Conservation (phyloP, 2,329 filamentous ascomycete genomes). For the Cladosporium sphaerospermum region DNA sequence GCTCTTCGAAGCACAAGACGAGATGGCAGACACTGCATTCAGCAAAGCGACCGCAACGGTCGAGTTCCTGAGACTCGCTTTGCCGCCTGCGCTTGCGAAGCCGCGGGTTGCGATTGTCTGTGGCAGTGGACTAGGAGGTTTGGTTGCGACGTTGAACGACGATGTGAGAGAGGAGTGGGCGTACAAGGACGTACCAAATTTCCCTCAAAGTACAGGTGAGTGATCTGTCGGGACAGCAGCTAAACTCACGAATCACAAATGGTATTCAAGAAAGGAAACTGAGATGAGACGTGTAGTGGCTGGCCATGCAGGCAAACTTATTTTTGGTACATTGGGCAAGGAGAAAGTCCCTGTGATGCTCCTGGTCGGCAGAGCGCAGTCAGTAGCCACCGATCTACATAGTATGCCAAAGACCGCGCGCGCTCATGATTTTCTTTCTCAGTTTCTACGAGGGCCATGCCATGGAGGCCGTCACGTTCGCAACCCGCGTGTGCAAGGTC, state of each 20-base stretch:
- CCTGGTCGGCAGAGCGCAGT: constrained; percentile 61
- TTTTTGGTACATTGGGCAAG: constrained; percentile 54
- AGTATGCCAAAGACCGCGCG: constrained; percentile 6
- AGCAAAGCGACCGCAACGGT: constrained; percentile 45
- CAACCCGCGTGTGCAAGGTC: constrained; percentile 57
- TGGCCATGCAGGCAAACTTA: constrained; percentile 59
- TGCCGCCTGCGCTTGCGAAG: constrained; percentile 45
- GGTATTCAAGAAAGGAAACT: constrained; percentile 14
- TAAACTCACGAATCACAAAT: constrained; percentile 1
- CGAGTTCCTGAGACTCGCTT: constrained; percentile 41
- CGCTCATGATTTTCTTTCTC: constrained; percentile 14
- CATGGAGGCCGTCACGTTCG: constrained; percentile 57
- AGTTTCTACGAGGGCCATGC: constrained; percentile 64
- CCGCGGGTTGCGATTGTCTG: constrained; percentile 59
- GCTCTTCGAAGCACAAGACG: constrained; percentile 27
- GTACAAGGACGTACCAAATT: constrained; percentile 56
- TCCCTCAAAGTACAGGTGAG: constrained; percentile 55
- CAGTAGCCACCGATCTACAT: constrained; percentile 30
- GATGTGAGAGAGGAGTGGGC: constrained; percentile 47
- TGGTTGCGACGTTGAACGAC: constrained; percentile 50
- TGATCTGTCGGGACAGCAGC: constrained; percentile 9
- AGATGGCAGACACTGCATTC: constrained; percentile 32
- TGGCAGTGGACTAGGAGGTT: constrained; percentile 57
- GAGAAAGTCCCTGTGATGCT: constrained; percentile 52
- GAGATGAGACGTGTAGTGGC: constrained; percentile 33